A percentile compares a stretch with the other conserved stretches of the same genome.
These are phyloP conservation scores for Saccharomyces pastorianus DNA, from an alignment of 1,139 yeast genomes.

Conservation along the genomic window DNA sequence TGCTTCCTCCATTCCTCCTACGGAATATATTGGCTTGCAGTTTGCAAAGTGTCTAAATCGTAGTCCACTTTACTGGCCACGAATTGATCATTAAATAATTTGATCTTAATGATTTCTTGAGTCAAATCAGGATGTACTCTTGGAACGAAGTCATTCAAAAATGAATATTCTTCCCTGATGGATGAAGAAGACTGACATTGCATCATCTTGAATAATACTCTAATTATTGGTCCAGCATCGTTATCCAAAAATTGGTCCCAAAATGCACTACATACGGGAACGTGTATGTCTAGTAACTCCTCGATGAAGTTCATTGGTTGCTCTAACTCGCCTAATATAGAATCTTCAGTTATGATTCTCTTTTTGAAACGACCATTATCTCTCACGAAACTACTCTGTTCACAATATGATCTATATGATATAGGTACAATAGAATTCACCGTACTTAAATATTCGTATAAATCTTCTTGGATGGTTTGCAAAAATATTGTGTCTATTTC, in stretches of 20 bases:
- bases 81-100: slow-evolving; percentile 15
- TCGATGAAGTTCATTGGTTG: slow-evolving; percentile 9
- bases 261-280: slow-evolving; percentile 17
- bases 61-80: slow-evolving; percentile 17
- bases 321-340: neutral
- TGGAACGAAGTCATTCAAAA: slow-evolving; percentile 12
- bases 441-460: slow-evolving; percentile 15
- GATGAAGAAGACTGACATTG: slow-evolving; percentile 13
- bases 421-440: slow-evolving; percentile 16
- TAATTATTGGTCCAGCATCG: slow-evolving; percentile 11
- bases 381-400: slow-evolving; percentile 9
- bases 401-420: slow-evolving; percentile 14
- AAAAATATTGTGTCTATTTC: slow-evolving; percentile 3
- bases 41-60: slow-evolving; percentile 17
- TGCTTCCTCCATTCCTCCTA: neutral
- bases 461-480: slow-evolving; percentile 12
- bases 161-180: slow-evolving; percentile 9
- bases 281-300: slow-evolving; percentile 15
- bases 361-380: slow-evolving; percentile 9
- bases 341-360: neutral
- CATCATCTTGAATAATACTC: slow-evolving; percentile 11
- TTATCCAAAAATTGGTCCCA: slow-evolving; percentile 14
- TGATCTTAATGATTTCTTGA: slow-evolving; percentile 14
- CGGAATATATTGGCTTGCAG: slow-evolving; percentile 12
- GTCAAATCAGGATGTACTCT: slow-evolving; percentile 11